phyloP scores from a whole-genome alignment of 1,139 yeast species.

The Yamadazyma triangularis region DNA sequence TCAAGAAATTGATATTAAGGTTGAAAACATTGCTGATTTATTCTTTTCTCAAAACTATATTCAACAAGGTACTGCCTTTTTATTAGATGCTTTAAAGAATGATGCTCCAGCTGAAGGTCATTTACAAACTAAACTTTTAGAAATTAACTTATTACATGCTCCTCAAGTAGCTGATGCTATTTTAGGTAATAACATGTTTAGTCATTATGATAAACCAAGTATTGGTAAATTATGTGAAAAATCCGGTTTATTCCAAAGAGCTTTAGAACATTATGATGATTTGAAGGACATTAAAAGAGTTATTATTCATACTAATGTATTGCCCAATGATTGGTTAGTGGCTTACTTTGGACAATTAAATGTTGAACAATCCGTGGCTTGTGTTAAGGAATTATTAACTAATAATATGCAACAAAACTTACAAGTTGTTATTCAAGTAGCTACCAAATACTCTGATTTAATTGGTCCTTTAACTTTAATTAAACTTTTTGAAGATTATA shows the following conservation, averaged over 20 bases:
- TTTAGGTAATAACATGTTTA: constrained; percentile 91
- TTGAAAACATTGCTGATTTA: constrained; percentile 87
- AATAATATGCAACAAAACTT: constrained; percentile 81
- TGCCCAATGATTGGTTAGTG: constrained; percentile 94
- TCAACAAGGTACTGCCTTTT: constrained; percentile 98
- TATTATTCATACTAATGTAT: constrained; percentile 77
- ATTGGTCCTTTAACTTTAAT: constrained; percentile 84
- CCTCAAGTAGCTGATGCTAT: constrained; percentile 99
- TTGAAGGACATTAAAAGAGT: constrained; percentile 94
- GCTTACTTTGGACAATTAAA: constrained; percentile 89
- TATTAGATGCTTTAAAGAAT: constrained; percentile 90
- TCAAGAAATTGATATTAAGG: constrained; percentile 57
- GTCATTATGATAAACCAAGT: constrained; percentile 91
- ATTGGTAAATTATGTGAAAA: constrained; percentile 91
- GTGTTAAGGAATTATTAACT: constrained; percentile 81
- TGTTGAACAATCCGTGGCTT: constrained; percentile 88
- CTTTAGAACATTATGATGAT: constrained; percentile 92
- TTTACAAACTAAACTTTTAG: constrained; percentile 90
- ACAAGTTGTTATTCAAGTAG: constrained; percentile 93
- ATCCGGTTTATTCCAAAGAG: constrained; percentile 91
- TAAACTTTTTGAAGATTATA: constrained; percentile 88
- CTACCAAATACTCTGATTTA: constrained; percentile 91
- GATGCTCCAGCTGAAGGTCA: constrained; percentile 96
- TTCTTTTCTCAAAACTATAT: constrained; percentile 92
- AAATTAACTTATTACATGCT: constrained; percentile 88